A percentile compares a stretch with the other conserved stretches of the same genome.
Evolutionary conservation across 106 monocot genomes (phyloP).

Genomic region (Acanthochlamys bracteata): DNA sequence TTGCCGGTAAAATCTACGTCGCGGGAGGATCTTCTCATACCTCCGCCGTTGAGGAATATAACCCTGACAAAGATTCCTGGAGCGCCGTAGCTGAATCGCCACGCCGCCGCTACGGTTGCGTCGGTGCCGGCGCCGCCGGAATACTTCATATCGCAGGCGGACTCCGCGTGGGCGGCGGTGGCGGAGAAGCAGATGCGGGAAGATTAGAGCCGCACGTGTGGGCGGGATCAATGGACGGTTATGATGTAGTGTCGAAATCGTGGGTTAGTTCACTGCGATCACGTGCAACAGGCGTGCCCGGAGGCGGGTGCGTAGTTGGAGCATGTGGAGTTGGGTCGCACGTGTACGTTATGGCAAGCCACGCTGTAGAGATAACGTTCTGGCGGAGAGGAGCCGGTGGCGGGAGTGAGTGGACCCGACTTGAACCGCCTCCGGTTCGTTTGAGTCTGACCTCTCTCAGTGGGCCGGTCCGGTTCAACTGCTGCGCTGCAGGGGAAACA

Average conservation of each 20-base stretch:
- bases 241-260: conserved; percentile 25
- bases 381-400: conserved; percentile 55
- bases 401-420: conserved; percentile 35
- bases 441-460: conserved; percentile 22
- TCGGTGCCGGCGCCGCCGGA: conserved; percentile 34
- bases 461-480: conserved; percentile 47
- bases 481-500: conserved; percentile 39
- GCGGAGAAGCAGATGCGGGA: background rate
- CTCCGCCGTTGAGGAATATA: conserved; percentile 52
- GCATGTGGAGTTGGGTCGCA: conserved; percentile 54
- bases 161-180: conserved; percentile 13
- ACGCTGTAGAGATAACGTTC: conserved; percentile 83
- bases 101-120: conserved; percentile 39
- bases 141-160: conserved; percentile 49
- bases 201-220: conserved; percentile 33
- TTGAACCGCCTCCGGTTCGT: conserved; percentile 44
- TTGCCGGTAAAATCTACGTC: conserved; percentile 40
- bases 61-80: conserved; percentile 42
- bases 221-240: conserved; percentile 61
- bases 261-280: conserved; percentile 27
- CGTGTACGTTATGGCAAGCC: conserved; percentile 74
- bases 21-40: conserved; percentile 43
- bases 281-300: conserved; percentile 30
- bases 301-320: conserved; percentile 73
- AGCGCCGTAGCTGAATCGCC: conserved; percentile 27